Conservation (phyloP, 2,329 filamentous ascomycete species). For the Cladophialophora immunda region DNA sequence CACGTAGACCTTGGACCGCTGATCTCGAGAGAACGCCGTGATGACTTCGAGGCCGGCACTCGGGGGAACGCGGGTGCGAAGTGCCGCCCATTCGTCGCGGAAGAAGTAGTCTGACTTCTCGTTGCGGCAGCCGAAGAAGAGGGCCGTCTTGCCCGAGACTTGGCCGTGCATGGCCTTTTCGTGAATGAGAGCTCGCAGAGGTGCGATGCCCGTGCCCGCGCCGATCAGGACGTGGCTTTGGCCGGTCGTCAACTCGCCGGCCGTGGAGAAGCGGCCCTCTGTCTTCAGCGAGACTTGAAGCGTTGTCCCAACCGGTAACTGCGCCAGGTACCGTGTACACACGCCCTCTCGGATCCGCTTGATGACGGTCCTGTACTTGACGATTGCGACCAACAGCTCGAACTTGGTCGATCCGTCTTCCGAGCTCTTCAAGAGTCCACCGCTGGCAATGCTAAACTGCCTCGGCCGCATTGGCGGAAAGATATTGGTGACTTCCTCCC, state of each 20-base stretch:
- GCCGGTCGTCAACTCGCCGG: slow-evolving; percentile 5
- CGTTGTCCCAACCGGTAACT: slow-evolving; percentile 65
- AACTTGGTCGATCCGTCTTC: slow-evolving; percentile 58
- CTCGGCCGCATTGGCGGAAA: slow-evolving; percentile 86
- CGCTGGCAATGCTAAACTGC: slow-evolving; percentile 91
- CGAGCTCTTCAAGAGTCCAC: slow-evolving; percentile 59
- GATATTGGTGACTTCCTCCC: slow-evolving; percentile 73
- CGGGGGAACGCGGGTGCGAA: slow-evolving; percentile 41
- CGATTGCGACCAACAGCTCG: slow-evolving; percentile 83
- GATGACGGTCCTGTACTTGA: slow-evolving; percentile 89
- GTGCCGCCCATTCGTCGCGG: slow-evolving; percentile 72
- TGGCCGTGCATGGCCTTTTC: slow-evolving; percentile 29
- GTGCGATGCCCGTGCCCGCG: slow-evolving; percentile 45
- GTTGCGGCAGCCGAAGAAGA: slow-evolving; percentile 89
- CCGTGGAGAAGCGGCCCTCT: slow-evolving; percentile 33
- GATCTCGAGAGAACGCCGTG: slow-evolving; percentile 76
- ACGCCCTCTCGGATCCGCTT: slow-evolving; percentile 85
- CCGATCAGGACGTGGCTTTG: slow-evolving; percentile 62
- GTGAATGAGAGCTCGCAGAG: slow-evolving; percentile 61
- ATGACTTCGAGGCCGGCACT: slow-evolving; percentile 61
- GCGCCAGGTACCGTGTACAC: slow-evolving; percentile 84
- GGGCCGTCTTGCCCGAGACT: slow-evolving; percentile 58
- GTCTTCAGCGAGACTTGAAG: slow-evolving; percentile 62
- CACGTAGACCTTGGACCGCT: slow-evolving; percentile 71
- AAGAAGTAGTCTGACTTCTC: slow-evolving; percentile 81